Base-by-base conservation (phyloP, 2,329 filamentous ascomycete genomes). In the Fusarium poae region DNA sequence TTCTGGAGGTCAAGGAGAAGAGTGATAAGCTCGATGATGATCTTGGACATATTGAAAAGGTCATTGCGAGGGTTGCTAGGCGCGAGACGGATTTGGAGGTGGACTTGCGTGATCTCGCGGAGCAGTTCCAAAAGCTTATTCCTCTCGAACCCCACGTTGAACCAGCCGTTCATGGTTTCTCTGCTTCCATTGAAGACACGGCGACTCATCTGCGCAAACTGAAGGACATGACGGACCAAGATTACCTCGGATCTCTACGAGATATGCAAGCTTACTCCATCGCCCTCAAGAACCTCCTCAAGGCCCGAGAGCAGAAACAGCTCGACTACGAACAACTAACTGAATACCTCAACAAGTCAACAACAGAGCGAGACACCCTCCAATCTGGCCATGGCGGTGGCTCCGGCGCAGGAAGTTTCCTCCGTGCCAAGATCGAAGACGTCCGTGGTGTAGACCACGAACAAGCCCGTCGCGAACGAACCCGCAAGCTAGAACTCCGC, bases 401-500 rank as follows among this genome's bases (percentile, higher is more conserved):
- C 49, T 92, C 69, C 8, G 94, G 94, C 1, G 92, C 94, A 0
- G 92, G 91, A 15, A 91, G 92, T 6, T 98, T 97, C 82, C 87
- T 99, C 71, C 91, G 94, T 44, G 91, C 91, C 77, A 98, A 98
- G 80, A 91, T 99, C 75, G 96, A 99, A 80, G 96, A 99, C 77
- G 94, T 97, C 67, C 90, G 96, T 20, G 96, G 96, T 16, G 94
- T 99, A 6, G 96, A 99, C 79, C 96, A 98, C 80, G 96, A 98
- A 78, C 93, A 97, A 75, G 90, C 91, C 16, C 90, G 94, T 3
- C 89, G 94, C 16, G 95, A 98, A 78, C 88, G 95, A 30, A 87
- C 95, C 52, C 89, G 96, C 61, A 97, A 96, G 80, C 86, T 98
- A 6, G 96, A 99, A 80, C 85, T 98, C 50, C 90, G 93, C 70